phyloP scores from a whole-genome alignment of 257 asterid genomes.

The Gentiana dahurica region DNA sequence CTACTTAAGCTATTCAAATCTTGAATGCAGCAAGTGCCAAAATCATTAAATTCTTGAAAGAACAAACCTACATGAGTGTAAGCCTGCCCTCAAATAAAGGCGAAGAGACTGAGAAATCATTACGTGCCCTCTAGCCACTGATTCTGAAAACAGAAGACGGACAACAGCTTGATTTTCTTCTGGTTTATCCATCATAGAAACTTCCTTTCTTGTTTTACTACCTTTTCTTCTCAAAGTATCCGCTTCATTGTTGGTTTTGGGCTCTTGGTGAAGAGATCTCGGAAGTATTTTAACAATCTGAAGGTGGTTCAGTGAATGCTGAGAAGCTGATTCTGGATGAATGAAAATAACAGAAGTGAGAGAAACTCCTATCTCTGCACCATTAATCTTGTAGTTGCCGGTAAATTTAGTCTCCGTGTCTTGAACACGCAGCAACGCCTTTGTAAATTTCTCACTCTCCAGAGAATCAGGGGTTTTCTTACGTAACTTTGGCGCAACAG shows the following conservation, averaged over 20 bases:
- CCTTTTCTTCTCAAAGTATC: constrained; percentile 27
- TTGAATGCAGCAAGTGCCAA: neutral
- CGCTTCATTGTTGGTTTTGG: constrained; percentile 27
- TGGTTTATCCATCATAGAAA: constrained; percentile 23
- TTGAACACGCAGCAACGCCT: constrained; percentile 74
- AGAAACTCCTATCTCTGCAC: constrained; percentile 45
- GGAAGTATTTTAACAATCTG: constrained; percentile 59
- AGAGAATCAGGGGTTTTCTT: constrained; percentile 27
- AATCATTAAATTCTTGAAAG: constrained; percentile 13
- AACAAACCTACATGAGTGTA: constrained; percentile 76
- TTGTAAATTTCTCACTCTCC: constrained; percentile 26
- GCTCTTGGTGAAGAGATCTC: constrained; percentile 30
- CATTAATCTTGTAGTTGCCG: constrained; percentile 39
- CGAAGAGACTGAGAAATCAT: constrained; percentile 81
- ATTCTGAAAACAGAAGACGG: constrained; percentile 48
- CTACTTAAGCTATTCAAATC: neutral
- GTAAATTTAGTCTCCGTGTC: constrained; percentile 41
- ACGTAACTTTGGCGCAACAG: constrained; percentile 93
- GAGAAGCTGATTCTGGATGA: constrained; percentile 87
- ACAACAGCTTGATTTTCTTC: constrained; percentile 32
- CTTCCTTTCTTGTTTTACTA: constrained; percentile 40
- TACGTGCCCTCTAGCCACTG: constrained; percentile 87
- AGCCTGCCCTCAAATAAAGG: constrained; percentile 67
- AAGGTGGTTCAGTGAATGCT: constrained; percentile 42
- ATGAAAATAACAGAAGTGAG: constrained; percentile 63